Conservation (phyloP, 2,329 filamentous ascomycete genomes). For the Ophiostoma triangulosporum region DNA sequence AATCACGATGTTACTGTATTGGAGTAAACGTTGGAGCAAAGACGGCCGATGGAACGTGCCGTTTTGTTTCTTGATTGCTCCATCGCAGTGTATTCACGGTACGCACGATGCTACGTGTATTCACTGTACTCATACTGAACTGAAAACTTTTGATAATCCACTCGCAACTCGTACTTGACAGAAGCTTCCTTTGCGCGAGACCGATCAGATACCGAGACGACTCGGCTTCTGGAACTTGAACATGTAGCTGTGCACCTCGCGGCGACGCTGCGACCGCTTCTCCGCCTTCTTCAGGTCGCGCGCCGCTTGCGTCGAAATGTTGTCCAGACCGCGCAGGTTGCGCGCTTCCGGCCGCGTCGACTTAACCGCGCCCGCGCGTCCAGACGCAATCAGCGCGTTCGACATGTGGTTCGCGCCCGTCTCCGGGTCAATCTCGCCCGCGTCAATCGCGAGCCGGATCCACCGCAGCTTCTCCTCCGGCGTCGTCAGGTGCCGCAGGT, state of each 20-base stretch:
- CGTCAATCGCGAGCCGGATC: slow-evolving; percentile 12
- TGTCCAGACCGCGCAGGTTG: slow-evolving; percentile 7
- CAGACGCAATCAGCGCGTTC: neutral
- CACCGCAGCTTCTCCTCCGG: slow-evolving; percentile 42
- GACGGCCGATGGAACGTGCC: too few species aligned
- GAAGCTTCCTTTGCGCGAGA: too few species aligned
- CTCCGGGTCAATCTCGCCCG: slow-evolving; percentile 5
- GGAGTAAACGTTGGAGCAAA: too few species aligned
- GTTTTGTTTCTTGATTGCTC: too few species aligned
- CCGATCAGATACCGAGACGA: neutral
- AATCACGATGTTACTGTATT: too few species aligned
- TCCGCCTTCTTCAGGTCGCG: slow-evolving; percentile 11
- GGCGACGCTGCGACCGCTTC: slow-evolving; percentile 9
- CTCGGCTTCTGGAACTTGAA: slow-evolving; percentile 1
- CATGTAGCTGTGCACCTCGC: neutral
- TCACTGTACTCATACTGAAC: too few species aligned
- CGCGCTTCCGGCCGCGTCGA: slow-evolving; percentile 9
- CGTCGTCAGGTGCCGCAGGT: slow-evolving; percentile 72
- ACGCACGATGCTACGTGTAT: too few species aligned
- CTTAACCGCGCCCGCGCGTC: neutral
- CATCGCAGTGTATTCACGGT: too few species aligned
- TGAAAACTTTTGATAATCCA: too few species aligned
- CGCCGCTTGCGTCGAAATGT: neutral
- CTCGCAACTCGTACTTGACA: too few species aligned
- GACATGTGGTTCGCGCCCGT: neutral